These are phyloP conservation scores for Gracilaria domingensis DNA, from an alignment of 23 red algal genomes.

Conservation along the genomic window DNA sequence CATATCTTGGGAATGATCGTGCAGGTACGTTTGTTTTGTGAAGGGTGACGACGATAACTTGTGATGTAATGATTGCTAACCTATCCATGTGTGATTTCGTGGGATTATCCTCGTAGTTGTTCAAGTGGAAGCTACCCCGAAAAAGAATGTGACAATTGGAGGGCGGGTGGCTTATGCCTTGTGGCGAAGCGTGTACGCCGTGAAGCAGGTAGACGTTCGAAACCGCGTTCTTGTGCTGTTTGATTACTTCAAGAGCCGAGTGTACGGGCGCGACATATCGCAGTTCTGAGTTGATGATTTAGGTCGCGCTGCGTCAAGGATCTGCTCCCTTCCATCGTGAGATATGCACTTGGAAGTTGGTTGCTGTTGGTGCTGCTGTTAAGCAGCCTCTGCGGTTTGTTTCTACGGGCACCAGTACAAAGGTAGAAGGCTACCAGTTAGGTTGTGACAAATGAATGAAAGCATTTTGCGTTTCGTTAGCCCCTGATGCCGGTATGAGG, in stretches of 20 bases:
- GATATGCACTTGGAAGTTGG: too few species aligned
- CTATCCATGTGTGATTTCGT: too few species aligned
- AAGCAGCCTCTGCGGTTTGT: too few species aligned
- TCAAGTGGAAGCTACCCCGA: constrained; percentile 56
- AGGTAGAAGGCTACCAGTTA: too few species aligned
- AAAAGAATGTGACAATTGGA: constrained; percentile 65
- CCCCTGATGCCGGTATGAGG: too few species aligned
- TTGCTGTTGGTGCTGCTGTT: too few species aligned
- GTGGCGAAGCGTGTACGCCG: constrained; percentile 92
- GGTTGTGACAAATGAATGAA: too few species aligned
- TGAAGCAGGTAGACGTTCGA: constrained; percentile 93
- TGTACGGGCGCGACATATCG: constrained; percentile 93
- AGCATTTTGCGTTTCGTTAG: too few species aligned
- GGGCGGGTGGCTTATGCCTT: constrained; percentile 79
- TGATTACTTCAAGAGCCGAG: constrained; percentile 90
- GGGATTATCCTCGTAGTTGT: constrained; percentile 6
- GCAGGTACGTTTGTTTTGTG: constrained; percentile 24
- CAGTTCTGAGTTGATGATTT: constrained; percentile 73
- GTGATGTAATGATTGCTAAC: neutral
- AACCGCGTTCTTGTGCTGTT: constrained; percentile 85
- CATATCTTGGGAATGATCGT: constrained; percentile 66
- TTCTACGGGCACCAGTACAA: too few species aligned
- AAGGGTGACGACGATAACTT: neutral
- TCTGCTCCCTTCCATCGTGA: too few species aligned
- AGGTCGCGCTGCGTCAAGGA: too few species aligned